A percentile compares a stretch with the other conserved stretches of the same genome.
Evolutionary conservation across 345 rosid species (phyloP).

Genomic region (Eucalyptus coolabah): DNA sequence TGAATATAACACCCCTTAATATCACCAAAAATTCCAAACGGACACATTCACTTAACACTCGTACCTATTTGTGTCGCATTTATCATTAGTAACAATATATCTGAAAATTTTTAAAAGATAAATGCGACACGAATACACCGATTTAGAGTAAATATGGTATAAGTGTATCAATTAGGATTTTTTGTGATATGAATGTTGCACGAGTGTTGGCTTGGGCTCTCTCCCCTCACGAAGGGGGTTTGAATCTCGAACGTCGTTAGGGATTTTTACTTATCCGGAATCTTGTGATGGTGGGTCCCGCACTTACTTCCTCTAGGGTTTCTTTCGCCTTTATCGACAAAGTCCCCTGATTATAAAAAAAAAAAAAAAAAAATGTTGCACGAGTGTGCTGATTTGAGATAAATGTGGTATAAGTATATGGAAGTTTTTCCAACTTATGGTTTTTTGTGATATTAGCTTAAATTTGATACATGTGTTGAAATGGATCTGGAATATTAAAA

Average conservation of each 20-base stretch:
- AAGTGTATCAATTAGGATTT: accelerated
- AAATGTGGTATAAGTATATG: neutral
- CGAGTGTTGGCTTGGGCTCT: accelerated
- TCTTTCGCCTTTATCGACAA: no score
- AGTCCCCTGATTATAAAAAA: accelerated
- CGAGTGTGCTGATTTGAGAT: accelerated
- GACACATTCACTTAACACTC: neutral
- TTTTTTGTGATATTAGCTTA: no score
- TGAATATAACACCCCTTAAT: neutral
- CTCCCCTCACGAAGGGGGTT: no score
- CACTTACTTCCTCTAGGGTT: accelerated
- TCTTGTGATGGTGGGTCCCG: accelerated
- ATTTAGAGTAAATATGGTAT: neutral
- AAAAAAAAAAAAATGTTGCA: no score
- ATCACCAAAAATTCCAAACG: neutral
- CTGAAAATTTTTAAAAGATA: no score
- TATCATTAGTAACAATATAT: no score
- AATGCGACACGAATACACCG: accelerated
- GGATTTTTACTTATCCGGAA: accelerated
- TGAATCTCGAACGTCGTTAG: accelerated
- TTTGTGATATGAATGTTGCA: no score
- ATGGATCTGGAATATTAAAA: neutral
- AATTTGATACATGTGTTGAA: neutral
- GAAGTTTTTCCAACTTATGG: accelerated
- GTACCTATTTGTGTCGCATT: no score